A percentile compares a stretch with the other conserved stretches of the same genome.
Evolutionary conservation across 495 filamentous ascomycete genomes (phyloP).

Genomic region (Trichoderma reesei): DNA sequence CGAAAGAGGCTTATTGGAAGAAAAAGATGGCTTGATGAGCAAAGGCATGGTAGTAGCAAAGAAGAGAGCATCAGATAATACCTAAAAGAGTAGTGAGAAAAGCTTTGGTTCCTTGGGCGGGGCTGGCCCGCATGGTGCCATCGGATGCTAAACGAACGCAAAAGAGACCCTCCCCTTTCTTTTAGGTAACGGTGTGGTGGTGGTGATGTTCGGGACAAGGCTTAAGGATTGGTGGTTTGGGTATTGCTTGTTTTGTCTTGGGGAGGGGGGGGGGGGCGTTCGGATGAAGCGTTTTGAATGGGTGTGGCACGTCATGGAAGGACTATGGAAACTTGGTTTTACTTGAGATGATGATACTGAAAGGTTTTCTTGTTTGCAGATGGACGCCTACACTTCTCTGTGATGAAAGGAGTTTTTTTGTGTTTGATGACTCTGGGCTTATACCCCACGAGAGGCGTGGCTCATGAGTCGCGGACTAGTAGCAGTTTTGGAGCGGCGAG

Average conservation of each 20-base stretch:
- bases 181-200: neutral
- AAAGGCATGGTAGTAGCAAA: too few species aligned
- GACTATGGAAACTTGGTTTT: too few species aligned
- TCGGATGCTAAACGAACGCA: slow-evolving; percentile 7
- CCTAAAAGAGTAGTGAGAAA: neutral
- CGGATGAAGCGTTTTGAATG: too few species aligned
- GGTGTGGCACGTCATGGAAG: too few species aligned
- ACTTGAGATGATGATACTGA: too few species aligned
- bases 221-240: too few species aligned
- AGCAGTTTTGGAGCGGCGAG: neutral
- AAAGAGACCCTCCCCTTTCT: neutral
- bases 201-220: too few species aligned
- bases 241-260: too few species aligned
- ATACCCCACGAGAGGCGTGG: neutral
- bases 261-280: too few species aligned
- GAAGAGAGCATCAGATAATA: neutral
- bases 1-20: neutral
- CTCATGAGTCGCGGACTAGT: neutral
- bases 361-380: too few species aligned
- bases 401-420: neutral
- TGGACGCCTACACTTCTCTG: too few species aligned
- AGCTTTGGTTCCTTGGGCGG: neutral
- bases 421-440: neutral
- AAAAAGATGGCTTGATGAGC: too few species aligned
- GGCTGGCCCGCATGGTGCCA: slow-evolving; percentile 2